Base-by-base conservation (phyloP, 139 green algal species). In the Chlorella sp. region DNA sequence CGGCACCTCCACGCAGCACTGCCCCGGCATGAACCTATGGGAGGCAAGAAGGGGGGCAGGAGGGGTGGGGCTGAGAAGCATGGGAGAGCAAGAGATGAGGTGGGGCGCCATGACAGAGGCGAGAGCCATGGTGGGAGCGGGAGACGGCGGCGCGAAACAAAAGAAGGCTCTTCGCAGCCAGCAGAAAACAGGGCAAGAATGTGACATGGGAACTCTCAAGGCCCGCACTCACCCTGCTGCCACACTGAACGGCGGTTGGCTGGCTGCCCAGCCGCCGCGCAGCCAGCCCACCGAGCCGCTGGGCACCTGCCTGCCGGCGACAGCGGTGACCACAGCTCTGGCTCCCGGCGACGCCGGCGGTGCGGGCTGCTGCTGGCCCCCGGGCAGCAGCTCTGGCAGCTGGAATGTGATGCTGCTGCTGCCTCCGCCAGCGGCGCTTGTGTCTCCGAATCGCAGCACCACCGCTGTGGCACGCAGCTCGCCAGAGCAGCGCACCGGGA, bases 401-500 rank as follows among this genome's bases (percentile, higher is more conserved):
- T 80, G 84, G 84, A 69, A 88, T 3, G 84, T 81, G 66, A 88
- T 39, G 68, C 68, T 88, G 48, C 42, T 69, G 79, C 79, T 9
- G 39, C 37, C 39, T 37, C 21, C 40, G 34, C n/a, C 73, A 14
- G 21, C 22, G 83, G 36, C n/a, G 9, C 19, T 30, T 14, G 30
- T 68, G 68, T 15, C 32, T 15, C 86, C 86, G 15, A 90, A 69
- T 7, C 32, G 64, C 61, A 90, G 79, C 78, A 68, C 42, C 0
- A 90, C 34, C 0, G 75, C 36, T 0, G 78, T 87, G 30, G 87
- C 78, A 1, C 60, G 39, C 39, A 90, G 78, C 32, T 69, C 28
- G 1, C 87, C 87, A 3, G 87, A 90, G 64, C 77, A 90, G 2
- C 87, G 77, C 28, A 61, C 78, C 11, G 87, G 87, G 14, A 90